Evolutionary conservation across 768 basidiomycete genomes (phyloP), one percentile per base, ranked within the genome.

Genomic region (Candolleomyces efflorescens): DNA sequence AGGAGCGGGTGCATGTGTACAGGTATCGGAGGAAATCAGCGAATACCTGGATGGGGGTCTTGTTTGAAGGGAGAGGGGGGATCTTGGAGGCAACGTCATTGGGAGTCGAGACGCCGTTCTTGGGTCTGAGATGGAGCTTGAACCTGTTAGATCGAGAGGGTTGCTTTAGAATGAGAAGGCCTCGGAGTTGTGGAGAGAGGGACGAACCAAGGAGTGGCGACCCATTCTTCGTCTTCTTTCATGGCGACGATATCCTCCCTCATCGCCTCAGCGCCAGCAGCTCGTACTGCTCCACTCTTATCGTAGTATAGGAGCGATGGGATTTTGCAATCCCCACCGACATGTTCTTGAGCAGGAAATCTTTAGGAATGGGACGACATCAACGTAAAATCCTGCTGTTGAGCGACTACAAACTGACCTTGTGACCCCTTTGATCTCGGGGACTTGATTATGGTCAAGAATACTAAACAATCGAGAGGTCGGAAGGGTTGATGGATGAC

Each of bases 241-340:
- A 27, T 60, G 41, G 75, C 75, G 3, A 71, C 62, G 3, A 69
- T 64, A 37, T 68, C 69, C 52, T 77, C 78, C 20, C 69, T 64
- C 15, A 67, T 54, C 3, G 80, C 75, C 57, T 80, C 78, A 0
- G 77, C 78, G 0, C 81, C 81, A 11, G 73, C 65, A 0, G 79
- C 80, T 22, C 62, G 70, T 3, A 75, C 67, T 1, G 22, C 32
- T 2, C 78, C 80, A 17, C 68, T 56, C 7, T 59, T 45, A 53
- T 78, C 79, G 60, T 82, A 82, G 52, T 76, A 77, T 20, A 82
- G 54, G 20, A 79, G 63, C 0, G 78, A 76, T 1, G 78, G 81
- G 39, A 82, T 77, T 55, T 81, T 82, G 36, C 70, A 73, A 55
- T 79, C 74, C 1, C 77, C 75, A 1, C 74, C 75, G 12, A 72